Base-by-base conservation (phyloP, 139 green algal genomes). In the Chlamydomonas sp. region DNA sequence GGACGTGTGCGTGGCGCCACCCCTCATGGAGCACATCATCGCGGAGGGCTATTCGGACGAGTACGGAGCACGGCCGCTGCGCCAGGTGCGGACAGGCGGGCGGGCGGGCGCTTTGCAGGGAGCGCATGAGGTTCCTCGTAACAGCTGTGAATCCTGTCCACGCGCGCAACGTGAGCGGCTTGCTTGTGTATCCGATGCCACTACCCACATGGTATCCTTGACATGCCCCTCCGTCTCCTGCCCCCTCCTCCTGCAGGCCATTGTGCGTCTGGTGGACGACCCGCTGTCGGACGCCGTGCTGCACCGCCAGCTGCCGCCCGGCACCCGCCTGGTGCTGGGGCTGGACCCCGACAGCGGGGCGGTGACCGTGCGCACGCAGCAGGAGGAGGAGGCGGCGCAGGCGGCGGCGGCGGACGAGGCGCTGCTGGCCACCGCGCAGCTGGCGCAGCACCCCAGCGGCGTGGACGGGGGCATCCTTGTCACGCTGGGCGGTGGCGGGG, bases 41-140 rank as follows among this genome's bases (percentile, higher is more conserved):
- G 66, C 80, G 18, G 94, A 97, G 69, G 96, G 95, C 58, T 96
- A 96, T 92, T 93, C 87, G 69, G 88, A 90, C 61, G 79, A 91
- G 67, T 97, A 96, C 72, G 96, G 96, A 57, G 96, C 93, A 58
- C 88, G 96, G 15, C 95, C 96, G 63, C 90, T 98, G 89, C 90
- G 96, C 8, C 91, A 96, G 71, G 95, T 92, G 12, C 12, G 66
- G 66, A 71, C 66, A 18, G 10, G 12, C 12, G 66, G 66, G 10
- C 66, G 66, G 10, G 66, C 66, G 10, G 66, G 10, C 12, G 66
- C 66, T 10, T 71, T 10, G 10, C 12, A 71, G 10, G 10, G 66
- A 10, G 12, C 12, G 66, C 66, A 14, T 71, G 66, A 14, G 10
- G 66, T 18, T 71, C 66, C 66, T 71, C 10, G 10, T 71, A 71